phyloP scores from a whole-genome alignment of 2,329 filamentous ascomycete species.

The Metarhizium anisopliae region DNA sequence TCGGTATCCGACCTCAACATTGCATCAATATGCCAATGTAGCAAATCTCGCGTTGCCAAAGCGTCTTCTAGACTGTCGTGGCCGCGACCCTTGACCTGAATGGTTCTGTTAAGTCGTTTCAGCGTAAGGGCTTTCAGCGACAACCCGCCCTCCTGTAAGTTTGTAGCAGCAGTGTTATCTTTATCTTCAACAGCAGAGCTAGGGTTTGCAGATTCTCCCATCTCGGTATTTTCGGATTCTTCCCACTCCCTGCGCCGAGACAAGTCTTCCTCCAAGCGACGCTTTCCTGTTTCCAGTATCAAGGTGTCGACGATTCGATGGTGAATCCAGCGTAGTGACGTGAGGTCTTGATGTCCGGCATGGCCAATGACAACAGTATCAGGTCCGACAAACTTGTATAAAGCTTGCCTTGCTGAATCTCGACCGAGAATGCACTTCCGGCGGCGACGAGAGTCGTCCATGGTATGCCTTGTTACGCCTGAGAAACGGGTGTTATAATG shows the following conservation, averaged over 20 bases:
- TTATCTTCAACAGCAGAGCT: neutral
- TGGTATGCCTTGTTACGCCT: conserved; percentile 32
- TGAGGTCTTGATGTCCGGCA: conserved; percentile 31
- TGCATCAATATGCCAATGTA: conserved; percentile 26
- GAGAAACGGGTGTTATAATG: conserved; percentile 43
- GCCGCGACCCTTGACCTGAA: conserved; percentile 25
- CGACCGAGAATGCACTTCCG: conserved; percentile 30
- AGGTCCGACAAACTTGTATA: conserved; percentile 35
- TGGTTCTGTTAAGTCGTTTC: conserved; percentile 27
- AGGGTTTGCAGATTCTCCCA: conserved; percentile 4
- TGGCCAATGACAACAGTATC: conserved; percentile 42
- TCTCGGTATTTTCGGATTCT: neutral
- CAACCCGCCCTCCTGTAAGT: conserved; percentile 13
- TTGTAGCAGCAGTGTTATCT: neutral
- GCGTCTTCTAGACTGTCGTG: conserved; percentile 39
- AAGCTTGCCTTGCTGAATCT: conserved; percentile 28
- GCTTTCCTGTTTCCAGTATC: conserved; percentile 19
- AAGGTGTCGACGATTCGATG: conserved; percentile 34
- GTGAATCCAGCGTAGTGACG: conserved; percentile 39
- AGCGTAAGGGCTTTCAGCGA: conserved; percentile 30
- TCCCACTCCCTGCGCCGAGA: conserved; percentile 2
- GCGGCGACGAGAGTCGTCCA: conserved; percentile 25
- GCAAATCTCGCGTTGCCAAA: conserved; percentile 31
- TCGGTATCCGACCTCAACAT: neutral
- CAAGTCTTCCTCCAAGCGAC: conserved; percentile 6